Base-by-base conservation (phyloP, 2,329 filamentous ascomycete species). In the Fusarium sp. region DNA sequence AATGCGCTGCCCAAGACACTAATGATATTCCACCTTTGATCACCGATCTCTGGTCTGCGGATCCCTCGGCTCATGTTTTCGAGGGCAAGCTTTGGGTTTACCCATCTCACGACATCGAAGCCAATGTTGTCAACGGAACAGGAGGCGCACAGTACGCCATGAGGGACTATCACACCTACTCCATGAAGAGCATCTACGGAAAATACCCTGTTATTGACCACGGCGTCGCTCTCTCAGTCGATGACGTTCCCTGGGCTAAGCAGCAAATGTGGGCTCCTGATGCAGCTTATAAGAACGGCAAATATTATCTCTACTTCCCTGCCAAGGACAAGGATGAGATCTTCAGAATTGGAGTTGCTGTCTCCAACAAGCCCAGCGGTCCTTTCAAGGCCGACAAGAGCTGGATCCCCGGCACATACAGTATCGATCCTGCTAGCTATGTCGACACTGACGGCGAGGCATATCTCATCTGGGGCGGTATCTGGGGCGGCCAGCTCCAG, bases 261-360 rank as follows among this genome's bases (percentile, higher is more conserved):
- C 28, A 55, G 12, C 67, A 70, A 12, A 51, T 70, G 38, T 70
- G 67, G 67, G 67, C 67, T 8, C 67, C 67, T 42, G 67, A 70
- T 8, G 67, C 67, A 4, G 67, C 67, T 7, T 10, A 52, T 31
- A 70, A 70, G 51, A 64, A 70, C 22, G 66, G 67, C 33, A 70
- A 70, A 70, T 70, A 70, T 14, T 70, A 70, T 13, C 59, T 70
- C 4, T 70, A 70, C 67, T 70, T 70, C 22, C 67, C 67, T 6
- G 67, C 67, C 33, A 69, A 70, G 20, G 67, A 70, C 6, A 57
- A 65, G 13, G 66, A 70, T 15, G 47, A 56, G 3, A 70, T 70
- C 5, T 70, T 70, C 24, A 64, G 67, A 31, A 57, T 70, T 20
- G 67, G 67, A 10, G 67, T 70, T 22, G 67, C 65, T n/a, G 67